These are phyloP conservation scores for Rhodamnia argentea DNA, from an alignment of 345 rosid species.

Conservation along the genomic window DNA sequence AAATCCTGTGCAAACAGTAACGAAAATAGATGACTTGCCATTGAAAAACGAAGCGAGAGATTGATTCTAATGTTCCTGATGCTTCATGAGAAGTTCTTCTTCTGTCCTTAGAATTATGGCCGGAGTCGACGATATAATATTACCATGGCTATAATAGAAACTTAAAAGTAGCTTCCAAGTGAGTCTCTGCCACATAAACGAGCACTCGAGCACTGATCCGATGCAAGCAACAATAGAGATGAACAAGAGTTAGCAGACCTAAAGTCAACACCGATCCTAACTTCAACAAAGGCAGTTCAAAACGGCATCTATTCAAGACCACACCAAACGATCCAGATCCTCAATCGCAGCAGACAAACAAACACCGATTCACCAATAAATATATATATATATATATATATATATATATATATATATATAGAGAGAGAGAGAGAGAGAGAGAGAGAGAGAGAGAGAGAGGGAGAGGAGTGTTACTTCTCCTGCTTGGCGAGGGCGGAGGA, in stretches of 20 bases:
- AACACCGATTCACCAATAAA: too few species aligned
- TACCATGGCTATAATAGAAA: too few species aligned
- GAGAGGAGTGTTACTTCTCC: slow-evolving; percentile 45
- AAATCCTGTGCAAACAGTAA: too few species aligned
- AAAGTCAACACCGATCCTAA: background rate
- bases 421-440: too few species aligned
- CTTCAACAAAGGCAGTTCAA: background rate
- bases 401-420: too few species aligned
- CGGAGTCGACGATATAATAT: too few species aligned
- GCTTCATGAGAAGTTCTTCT: too few species aligned
- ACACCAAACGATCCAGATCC: background rate
- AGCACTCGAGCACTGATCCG: slow-evolving; percentile 1
- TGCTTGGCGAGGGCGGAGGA: slow-evolving; percentile 59
- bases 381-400: too few species aligned
- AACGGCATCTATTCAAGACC: background rate
- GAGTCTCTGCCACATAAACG: background rate
- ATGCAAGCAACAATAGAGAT: background rate
- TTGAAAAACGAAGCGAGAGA: too few species aligned
- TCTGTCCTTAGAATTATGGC: too few species aligned
- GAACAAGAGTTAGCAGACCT: background rate
- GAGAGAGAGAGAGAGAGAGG: background rate
- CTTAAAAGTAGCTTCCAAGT: background rate
- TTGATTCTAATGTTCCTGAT: too few species aligned
- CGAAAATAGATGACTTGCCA: too few species aligned
- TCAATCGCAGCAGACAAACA: background rate